Percentiles rank a stretch among this genome's conserved stretches.
These are phyloP conservation scores for Phaeosphaeriaceae sp. DNA, from an alignment of 2,329 filamentous ascomycete species.

Conservation along the genomic window DNA sequence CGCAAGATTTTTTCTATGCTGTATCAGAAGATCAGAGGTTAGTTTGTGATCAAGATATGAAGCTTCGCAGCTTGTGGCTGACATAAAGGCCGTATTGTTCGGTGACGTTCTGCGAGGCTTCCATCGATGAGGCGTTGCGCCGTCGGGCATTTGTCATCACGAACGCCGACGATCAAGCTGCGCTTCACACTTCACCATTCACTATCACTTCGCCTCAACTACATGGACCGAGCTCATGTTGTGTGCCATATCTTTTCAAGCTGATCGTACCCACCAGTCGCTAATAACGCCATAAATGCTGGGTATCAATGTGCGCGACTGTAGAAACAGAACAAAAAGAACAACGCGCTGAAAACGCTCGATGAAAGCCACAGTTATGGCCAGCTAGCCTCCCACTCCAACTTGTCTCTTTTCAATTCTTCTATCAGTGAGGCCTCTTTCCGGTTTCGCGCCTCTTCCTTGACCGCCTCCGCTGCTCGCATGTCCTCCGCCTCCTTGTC, in stretches of 20 bases:
- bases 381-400: slow-evolving; percentile 28
- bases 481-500: slow-evolving; percentile 21
- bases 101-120: slow-evolving; percentile 46
- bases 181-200: neutral
- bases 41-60: slow-evolving; percentile 40
- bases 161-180: slow-evolving; percentile 1
- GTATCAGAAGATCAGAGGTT: slow-evolving; percentile 26
- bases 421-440: neutral
- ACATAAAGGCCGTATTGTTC: slow-evolving; percentile 28
- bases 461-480: slow-evolving; percentile 17
- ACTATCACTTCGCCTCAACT: neutral
- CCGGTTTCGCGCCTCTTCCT: slow-evolving; percentile 5
- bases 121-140: slow-evolving; percentile 34
- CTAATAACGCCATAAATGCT: neutral
- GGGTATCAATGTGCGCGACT: slow-evolving; percentile 1
- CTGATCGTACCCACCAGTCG: neutral
- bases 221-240: neutral
- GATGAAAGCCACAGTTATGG: slow-evolving; percentile 13
- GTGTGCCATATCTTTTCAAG: neutral
- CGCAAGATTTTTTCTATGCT: slow-evolving; percentile 5
- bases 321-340: neutral
- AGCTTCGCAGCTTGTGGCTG: slow-evolving; percentile 28
- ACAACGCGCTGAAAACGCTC: neutral
- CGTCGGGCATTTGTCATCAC: slow-evolving; percentile 43
- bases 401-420: slow-evolving; percentile 12